phyloP scores from a whole-genome alignment of 495 filamentous ascomycete genomes.

The Trichodelitschia bisporula region DNA sequence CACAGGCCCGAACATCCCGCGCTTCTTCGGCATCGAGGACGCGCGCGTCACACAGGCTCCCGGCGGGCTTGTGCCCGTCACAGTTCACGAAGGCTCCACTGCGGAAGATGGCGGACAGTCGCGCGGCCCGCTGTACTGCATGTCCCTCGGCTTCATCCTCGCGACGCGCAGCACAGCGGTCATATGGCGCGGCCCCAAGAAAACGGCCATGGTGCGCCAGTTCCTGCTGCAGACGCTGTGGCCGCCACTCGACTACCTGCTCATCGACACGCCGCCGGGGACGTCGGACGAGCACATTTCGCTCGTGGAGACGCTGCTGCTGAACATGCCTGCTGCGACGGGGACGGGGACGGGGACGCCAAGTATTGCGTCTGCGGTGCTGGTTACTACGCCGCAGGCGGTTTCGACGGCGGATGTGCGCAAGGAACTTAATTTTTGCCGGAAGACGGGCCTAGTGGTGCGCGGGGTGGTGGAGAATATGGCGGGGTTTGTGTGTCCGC shows the following conservation, averaged over 20 bases:
- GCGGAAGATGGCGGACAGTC: slow-evolving; percentile 14
- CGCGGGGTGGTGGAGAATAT: slow-evolving; percentile 94
- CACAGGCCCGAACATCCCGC: slow-evolving; percentile 86
- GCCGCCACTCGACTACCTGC: slow-evolving; percentile 71
- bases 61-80: slow-evolving; percentile 72
- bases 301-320: slow-evolving; percentile 61
- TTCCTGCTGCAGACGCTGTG: slow-evolving; percentile 86
- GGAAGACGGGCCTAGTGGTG: slow-evolving; percentile 56
- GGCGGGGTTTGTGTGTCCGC: slow-evolving; percentile 88
- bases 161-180: slow-evolving; percentile 66
- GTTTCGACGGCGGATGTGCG: slow-evolving; percentile 79
- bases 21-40: slow-evolving; percentile 71
- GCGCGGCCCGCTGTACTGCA: slow-evolving; percentile 51
- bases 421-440: slow-evolving; percentile 92
- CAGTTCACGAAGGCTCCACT: slow-evolving; percentile 30
- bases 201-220: slow-evolving; percentile 96
- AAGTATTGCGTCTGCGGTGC: too few species aligned
- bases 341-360: too few species aligned
- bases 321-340: slow-evolving; percentile 21
- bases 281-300: slow-evolving; percentile 96
- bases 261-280: slow-evolving; percentile 89
- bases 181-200: slow-evolving; percentile 94
- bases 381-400: slow-evolving; percentile 91
- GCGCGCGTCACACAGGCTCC: slow-evolving; percentile 76
- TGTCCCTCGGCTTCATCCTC: slow-evolving; percentile 84